Percentiles rank a stretch among this genome's conserved stretches.
phyloP scores from a whole-genome alignment of 1,139 yeast genomes.

The Geotrichum europaeum region DNA sequence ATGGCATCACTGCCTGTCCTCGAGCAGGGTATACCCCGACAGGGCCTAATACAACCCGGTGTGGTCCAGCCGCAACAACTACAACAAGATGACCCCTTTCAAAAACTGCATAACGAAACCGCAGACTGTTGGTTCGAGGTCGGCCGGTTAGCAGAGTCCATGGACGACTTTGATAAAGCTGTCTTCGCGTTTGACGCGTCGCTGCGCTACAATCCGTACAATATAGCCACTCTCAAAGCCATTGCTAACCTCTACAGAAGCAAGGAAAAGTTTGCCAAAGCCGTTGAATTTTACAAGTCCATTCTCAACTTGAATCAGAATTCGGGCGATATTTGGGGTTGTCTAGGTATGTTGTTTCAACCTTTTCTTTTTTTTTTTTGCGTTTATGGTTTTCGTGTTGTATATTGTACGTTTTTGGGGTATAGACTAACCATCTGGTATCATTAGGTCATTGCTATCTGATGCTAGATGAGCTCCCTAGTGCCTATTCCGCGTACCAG shows the following conservation, averaged over 20 bases:
- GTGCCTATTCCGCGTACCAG: conserved; percentile 95
- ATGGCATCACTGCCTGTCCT: background rate
- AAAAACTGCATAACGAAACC: conserved; percentile 46
- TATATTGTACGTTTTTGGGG: background rate
- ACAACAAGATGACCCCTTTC: conserved; percentile 33
- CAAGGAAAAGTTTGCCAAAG: conserved; percentile 84
- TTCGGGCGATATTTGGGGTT: conserved; percentile 96
- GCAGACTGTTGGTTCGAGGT: conserved; percentile 92
- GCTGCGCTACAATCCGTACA: conserved; percentile 76
- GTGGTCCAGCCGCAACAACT: conserved; percentile 19
- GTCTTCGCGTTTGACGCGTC: conserved; percentile 88
- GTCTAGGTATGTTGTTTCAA: conserved; percentile 38
- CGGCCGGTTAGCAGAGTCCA: conserved; percentile 77
- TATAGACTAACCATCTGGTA: background rate
- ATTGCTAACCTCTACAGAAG: conserved; percentile 85
- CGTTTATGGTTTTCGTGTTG: background rate
- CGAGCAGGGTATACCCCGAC: background rate
- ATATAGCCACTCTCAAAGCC: conserved; percentile 76
- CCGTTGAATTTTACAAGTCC: conserved; percentile 87
- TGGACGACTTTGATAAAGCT: conserved; percentile 87
- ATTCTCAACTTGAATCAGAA: conserved; percentile 78
- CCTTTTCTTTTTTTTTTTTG: background rate
- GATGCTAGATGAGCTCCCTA: conserved; percentile 91
- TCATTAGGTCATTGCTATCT: conserved; percentile 82
- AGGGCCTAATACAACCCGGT: conserved; percentile 16